A percentile compares a stretch with the other conserved stretches of the same genome.
phyloP scores from a whole-genome alignment of 768 basidiomycete species.

The Boletus barrowsii region DNA sequence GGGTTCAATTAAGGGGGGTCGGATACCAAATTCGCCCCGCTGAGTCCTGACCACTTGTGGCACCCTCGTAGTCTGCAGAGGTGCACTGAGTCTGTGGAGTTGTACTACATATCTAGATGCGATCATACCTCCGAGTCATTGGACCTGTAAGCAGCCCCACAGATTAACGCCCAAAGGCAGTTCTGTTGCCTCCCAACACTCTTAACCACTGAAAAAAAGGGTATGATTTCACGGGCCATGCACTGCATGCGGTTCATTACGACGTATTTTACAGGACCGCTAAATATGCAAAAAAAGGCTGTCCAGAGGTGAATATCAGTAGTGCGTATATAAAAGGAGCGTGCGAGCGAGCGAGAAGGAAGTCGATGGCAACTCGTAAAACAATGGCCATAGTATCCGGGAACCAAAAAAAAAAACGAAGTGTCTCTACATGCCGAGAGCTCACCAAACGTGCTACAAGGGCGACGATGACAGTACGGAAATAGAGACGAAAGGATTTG shows the following conservation, averaged over 20 bases:
- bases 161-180: too few species aligned
- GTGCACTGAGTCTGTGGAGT: too few species aligned
- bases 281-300: neutral
- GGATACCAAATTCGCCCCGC: too few species aligned
- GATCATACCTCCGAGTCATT: too few species aligned
- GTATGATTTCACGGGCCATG: too few species aligned
- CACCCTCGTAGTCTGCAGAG: too few species aligned
- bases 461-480: neutral
- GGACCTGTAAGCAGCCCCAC: too few species aligned
- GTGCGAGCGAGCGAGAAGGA: neutral
- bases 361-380: neutral
- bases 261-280: conserved; percentile 6
- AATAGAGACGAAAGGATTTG: neutral
- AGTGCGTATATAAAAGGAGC: conserved; percentile 7
- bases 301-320: conserved; percentile 5
- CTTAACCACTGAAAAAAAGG: too few species aligned
- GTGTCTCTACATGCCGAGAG: conserved; percentile 2
- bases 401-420: neutral
- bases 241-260: neutral
- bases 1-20: too few species aligned
- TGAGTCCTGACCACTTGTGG: too few species aligned
- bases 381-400: neutral
- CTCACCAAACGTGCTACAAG: neutral
- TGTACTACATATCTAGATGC: too few species aligned
- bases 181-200: too few species aligned